Evolutionary conservation across 1,284 basidiomycete genomes (phyloP).

Genomic region (Trametes sp.): DNA sequence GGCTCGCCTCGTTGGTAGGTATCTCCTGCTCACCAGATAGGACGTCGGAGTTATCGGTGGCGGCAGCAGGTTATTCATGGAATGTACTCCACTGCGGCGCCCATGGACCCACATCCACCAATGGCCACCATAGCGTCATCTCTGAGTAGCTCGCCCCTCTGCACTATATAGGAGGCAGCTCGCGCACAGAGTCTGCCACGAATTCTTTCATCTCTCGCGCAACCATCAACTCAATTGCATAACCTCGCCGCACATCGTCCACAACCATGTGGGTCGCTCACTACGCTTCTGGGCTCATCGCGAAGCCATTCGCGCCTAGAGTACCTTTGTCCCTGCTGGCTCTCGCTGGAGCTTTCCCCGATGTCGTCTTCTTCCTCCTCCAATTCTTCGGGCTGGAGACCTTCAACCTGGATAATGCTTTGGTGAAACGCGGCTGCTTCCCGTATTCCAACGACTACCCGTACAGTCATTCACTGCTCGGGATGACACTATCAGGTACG

Average conservation of each 20-base stretch:
- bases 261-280: slow-evolving; percentile 41
- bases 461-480: slow-evolving; percentile 39
- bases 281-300: slow-evolving; percentile 42
- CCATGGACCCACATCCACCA: slow-evolving; percentile 8
- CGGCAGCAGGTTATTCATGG: neutral
- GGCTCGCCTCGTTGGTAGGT: too few relatives aligned
- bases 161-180: neutral
- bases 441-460: slow-evolving; percentile 44
- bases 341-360: slow-evolving; percentile 39
- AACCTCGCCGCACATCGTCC: neutral
- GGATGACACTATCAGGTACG: slow-evolving; percentile 37
- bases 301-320: slow-evolving; percentile 42
- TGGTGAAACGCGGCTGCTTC: slow-evolving; percentile 40
- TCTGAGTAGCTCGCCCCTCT: slow-evolving; percentile 1
- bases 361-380: slow-evolving; percentile 40
- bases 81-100: neutral
- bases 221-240: neutral
- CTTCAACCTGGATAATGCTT: slow-evolving; percentile 38
- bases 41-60: too few relatives aligned
- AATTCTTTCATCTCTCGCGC: neutral
- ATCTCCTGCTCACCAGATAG: too few relatives aligned
- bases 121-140: slow-evolving; percentile 11
- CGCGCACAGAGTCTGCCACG: too few relatives aligned
- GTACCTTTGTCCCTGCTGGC: slow-evolving; percentile 40
- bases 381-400: slow-evolving; percentile 41